These are phyloP conservation scores for Nakazawaea holstii DNA, from an alignment of 805 yeast genomes.

Conservation along the genomic window DNA sequence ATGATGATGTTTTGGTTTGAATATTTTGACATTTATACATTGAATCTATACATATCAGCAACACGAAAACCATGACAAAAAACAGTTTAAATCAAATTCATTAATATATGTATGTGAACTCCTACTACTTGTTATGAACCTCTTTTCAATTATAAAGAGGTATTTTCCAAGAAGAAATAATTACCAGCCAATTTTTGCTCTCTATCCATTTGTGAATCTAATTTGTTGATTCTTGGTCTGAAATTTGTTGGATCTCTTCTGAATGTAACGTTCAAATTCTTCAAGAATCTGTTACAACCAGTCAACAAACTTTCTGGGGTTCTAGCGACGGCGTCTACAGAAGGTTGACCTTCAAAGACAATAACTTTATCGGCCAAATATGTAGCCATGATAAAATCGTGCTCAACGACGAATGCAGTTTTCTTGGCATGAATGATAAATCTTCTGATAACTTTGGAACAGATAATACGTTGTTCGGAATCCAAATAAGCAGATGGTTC, in stretches of 20 bases:
- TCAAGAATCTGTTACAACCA: slow-evolving; percentile 95
- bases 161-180: slow-evolving; percentile 89
- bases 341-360: slow-evolving; percentile 95
- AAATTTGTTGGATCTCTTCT: slow-evolving; percentile 98
- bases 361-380: slow-evolving; percentile 98
- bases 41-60: no score
- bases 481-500: slow-evolving; percentile 99
- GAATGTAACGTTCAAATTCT: slow-evolving; percentile 95
- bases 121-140: slow-evolving; percentile 29
- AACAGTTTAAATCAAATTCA: not conserved
- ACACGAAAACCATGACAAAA: not conserved
- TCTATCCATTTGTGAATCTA: slow-evolving; percentile 98
- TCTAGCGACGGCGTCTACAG: slow-evolving; percentile 78
- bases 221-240: slow-evolving; percentile 98
- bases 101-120: not conserved
- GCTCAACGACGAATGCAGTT: slow-evolving; percentile 99
- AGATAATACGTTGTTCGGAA: slow-evolving; percentile 98
- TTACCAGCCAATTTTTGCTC: slow-evolving; percentile 92
- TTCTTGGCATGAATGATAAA: slow-evolving; percentile 93
- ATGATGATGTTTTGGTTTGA: no score
- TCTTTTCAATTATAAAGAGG: slow-evolving; percentile 30
- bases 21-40: no score
- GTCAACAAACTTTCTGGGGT: slow-evolving; percentile 90
- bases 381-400: slow-evolving; percentile 99
- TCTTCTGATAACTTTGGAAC: slow-evolving; percentile 97